A percentile compares a stretch with the other conserved stretches of the same genome.
These are phyloP conservation scores for Lecanoromycetidae sp. DNA, from an alignment of 2,329 filamentous ascomycete species.

Conservation along the genomic window DNA sequence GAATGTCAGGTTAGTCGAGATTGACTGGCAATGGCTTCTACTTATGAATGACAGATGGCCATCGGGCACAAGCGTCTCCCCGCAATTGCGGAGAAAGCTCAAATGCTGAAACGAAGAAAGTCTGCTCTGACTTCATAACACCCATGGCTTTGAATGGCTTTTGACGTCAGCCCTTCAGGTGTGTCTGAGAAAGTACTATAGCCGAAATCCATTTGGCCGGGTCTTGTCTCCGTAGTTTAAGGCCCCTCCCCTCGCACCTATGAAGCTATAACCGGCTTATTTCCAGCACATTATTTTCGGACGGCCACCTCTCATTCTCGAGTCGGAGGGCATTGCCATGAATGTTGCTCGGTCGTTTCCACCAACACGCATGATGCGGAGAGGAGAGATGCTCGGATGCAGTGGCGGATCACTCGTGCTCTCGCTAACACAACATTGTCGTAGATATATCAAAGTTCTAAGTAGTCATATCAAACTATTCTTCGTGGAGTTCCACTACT, in stretches of 20 bases:
- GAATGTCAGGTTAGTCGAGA: neutral
- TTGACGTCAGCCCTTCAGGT: neutral
- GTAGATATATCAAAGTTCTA: too few species aligned
- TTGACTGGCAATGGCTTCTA: neutral
- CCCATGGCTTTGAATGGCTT: neutral
- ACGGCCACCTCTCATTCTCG: too few species aligned
- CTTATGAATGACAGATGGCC: neutral
- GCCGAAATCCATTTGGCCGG: neutral
- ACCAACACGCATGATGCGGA: neutral
- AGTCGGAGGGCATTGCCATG: too few species aligned
- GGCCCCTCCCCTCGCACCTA: neutral
- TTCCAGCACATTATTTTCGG: neutral
- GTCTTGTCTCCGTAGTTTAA: neutral
- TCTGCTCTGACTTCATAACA: neutral
- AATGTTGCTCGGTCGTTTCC: neutral
- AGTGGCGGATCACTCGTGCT: too few species aligned
- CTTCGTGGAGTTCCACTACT: too few species aligned
- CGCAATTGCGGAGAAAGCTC: constrained; percentile 4
- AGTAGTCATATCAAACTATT: too few species aligned
- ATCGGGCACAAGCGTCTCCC: neutral
- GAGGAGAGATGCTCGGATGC: too few species aligned
- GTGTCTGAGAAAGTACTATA: neutral
- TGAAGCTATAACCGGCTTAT: neutral
- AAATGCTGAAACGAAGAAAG: neutral
- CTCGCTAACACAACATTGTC: too few species aligned